phyloP scores from a whole-genome alignment of 2,329 filamentous ascomycete species.

The Colletotrichum sidae region DNA sequence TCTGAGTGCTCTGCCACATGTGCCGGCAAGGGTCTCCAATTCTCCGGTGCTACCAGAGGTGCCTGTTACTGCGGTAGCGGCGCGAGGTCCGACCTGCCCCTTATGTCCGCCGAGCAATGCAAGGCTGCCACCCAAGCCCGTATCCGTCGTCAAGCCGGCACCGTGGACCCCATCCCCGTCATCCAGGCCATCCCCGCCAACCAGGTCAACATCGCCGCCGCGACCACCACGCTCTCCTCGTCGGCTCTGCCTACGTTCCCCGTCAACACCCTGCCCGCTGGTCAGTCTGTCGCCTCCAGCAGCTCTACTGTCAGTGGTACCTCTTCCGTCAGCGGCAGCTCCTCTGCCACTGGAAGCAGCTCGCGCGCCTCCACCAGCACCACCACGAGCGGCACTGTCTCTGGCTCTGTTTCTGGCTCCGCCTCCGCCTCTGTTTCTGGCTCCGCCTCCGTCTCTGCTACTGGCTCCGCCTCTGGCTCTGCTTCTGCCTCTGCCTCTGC shows the following conservation, averaged over 20 bases:
- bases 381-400: not conserved
- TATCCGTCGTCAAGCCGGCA: conserved; percentile 14
- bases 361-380: too few relatives aligned
- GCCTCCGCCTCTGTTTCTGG: not conserved
- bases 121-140: not conserved
- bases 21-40: not conserved
- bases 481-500: not conserved
- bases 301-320: not conserved
- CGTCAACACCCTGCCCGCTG: conserved; percentile 12
- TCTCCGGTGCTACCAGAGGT: conserved; percentile 2
- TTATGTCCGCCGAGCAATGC: conserved; percentile 3
- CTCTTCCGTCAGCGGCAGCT: not conserved
- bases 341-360: not conserved
- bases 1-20: conserved; percentile 2
- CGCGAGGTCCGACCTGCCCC: conserved; percentile 3
- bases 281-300: not conserved
- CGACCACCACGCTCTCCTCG: conserved; percentile 1
- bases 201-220: conserved; percentile 5
- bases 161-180: conserved; percentile 7
- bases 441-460: not conserved
- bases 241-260: not conserved
- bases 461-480: not conserved
- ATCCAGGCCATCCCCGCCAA: not conserved
- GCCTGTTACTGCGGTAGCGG: conserved; percentile 15
- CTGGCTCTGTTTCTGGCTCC: not conserved